Evolutionary conservation across 805 yeast species (phyloP).

Genomic region (Ogataea philodendri): DNA sequence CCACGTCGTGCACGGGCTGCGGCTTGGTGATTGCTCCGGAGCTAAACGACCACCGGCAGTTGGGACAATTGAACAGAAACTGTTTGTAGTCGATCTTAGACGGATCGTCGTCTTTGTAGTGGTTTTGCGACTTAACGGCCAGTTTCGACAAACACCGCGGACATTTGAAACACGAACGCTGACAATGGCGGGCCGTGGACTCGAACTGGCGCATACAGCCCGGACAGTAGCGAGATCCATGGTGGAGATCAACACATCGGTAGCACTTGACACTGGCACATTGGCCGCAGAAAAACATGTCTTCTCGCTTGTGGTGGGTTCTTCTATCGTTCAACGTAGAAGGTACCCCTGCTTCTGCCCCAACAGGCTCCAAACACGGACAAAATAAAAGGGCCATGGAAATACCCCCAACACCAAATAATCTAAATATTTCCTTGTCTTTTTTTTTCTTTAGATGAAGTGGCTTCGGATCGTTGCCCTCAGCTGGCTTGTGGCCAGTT

Average conservation of each 20-base stretch:
- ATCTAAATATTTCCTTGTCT: not conserved
- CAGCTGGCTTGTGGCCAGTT: not conserved
- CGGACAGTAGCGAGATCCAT: slow-evolving; percentile 29
- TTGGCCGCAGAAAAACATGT: slow-evolving; percentile 28
- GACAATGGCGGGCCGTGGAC: slow-evolving; percentile 21
- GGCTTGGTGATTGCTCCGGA: slow-evolving; percentile 42
- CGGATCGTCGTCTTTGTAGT: slow-evolving; percentile 5
- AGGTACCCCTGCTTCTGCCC: slow-evolving; percentile 4
- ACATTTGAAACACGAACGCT: slow-evolving; percentile 35
- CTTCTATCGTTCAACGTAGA: slow-evolving; percentile 20
- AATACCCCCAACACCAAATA: slow-evolving; percentile 2
- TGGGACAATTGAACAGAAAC: slow-evolving; percentile 39
- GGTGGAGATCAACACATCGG: slow-evolving; percentile 26
- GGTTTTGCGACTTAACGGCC: slow-evolving; percentile 19
- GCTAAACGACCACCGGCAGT: slow-evolving; percentile 36
- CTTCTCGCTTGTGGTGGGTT: slow-evolving; percentile 15
- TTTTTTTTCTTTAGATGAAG: slow-evolving; percentile 5
- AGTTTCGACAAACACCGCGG: slow-evolving; percentile 30
- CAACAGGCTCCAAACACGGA: slow-evolving; percentile 16
- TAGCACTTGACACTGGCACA: slow-evolving; percentile 32
- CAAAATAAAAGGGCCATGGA: slow-evolving; percentile 13
- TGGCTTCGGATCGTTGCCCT: slow-evolving; percentile 2
- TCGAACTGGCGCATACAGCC: slow-evolving; percentile 22
- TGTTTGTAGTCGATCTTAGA: slow-evolving; percentile 30
- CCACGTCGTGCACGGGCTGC: slow-evolving; percentile 35